These are phyloP conservation scores for Chrysochromulina parva DNA, from an alignment of 78 protist species.

Conservation along the genomic window DNA sequence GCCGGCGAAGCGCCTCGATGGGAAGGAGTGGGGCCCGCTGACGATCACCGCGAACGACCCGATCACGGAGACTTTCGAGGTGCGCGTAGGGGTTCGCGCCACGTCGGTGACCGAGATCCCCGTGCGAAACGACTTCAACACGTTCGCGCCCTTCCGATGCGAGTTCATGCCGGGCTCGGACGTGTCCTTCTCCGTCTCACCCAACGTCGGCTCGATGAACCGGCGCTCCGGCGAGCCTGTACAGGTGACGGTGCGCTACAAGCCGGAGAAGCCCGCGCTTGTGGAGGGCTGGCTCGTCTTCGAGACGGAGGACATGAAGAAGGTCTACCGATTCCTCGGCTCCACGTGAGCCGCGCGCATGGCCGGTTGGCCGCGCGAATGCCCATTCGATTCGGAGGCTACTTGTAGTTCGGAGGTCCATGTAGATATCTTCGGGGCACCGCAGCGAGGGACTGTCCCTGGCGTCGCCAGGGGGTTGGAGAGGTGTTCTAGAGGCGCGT, in stretches of 20 bases:
- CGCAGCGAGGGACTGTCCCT: too few species aligned
- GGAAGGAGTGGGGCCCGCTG: constrained; percentile 21
- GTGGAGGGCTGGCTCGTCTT: background rate
- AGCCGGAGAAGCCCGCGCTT: background rate
- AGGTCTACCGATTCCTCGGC: too few species aligned
- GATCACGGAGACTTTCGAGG: background rate
- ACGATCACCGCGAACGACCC: background rate
- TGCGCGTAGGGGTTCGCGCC: background rate
- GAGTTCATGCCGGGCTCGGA: background rate
- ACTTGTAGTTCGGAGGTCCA: too few species aligned
- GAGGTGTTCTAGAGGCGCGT: too few species aligned
- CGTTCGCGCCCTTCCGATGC: constrained; percentile 5
- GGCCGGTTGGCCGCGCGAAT: too few species aligned
- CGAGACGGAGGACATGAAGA: background rate
- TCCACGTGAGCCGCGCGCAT: too few species aligned
- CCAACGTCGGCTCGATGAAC: background rate
- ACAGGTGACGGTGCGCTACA: background rate
- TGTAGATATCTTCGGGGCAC: too few species aligned
- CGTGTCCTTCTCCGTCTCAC: background rate
- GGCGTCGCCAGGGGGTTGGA: too few species aligned
- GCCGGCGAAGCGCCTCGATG: constrained; percentile 9
- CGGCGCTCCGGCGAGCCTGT: constrained; percentile 25
- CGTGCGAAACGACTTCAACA: background rate
- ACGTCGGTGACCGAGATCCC: background rate
- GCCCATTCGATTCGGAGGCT: too few species aligned